phyloP scores from a whole-genome alignment of 2,329 filamentous ascomycete species.

The Arthrobotrys conoides region DNA sequence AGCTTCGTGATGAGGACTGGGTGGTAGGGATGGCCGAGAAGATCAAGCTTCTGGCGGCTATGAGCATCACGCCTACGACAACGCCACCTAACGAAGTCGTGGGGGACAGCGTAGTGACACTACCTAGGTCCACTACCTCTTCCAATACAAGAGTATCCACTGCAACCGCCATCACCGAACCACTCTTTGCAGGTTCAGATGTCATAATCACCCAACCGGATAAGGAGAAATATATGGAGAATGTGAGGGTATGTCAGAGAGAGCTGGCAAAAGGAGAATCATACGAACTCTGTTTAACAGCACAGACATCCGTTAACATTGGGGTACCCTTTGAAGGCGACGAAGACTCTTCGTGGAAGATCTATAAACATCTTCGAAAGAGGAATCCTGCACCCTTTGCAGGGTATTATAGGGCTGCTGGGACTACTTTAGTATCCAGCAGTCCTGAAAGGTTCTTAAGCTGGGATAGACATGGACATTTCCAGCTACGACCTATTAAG shows the following conservation, averaged over 20 bases:
- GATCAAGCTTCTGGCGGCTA: conserved; percentile 64
- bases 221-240: conserved; percentile 65
- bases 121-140: not conserved
- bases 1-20: conserved; percentile 69
- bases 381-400: conserved; percentile 88
- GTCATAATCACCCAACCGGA: conserved; percentile 59
- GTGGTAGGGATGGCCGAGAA: conserved; percentile 67
- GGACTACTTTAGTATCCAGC: conserved; percentile 81
- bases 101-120: not conserved
- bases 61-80: conserved; percentile 62
- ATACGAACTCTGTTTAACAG: conserved; percentile 68
- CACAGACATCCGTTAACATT: conserved; percentile 64
- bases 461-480: conserved; percentile 75
- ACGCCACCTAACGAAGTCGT: conserved; percentile 59
- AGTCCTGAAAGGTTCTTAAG: conserved; percentile 91
- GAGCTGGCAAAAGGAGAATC: conserved; percentile 67
- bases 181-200: conserved; percentile 28
- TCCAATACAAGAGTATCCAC: not conserved
- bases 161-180: not conserved
- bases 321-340: conserved; percentile 62
- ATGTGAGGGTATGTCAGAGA: conserved; percentile 66
- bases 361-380: conserved; percentile 79
- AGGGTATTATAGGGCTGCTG: conserved; percentile 80
- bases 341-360: conserved; percentile 73
- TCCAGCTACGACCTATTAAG: conserved; percentile 93